Conservation (phyloP, 768 basidiomycete species). For the Lyophyllum shimeji region DNA sequence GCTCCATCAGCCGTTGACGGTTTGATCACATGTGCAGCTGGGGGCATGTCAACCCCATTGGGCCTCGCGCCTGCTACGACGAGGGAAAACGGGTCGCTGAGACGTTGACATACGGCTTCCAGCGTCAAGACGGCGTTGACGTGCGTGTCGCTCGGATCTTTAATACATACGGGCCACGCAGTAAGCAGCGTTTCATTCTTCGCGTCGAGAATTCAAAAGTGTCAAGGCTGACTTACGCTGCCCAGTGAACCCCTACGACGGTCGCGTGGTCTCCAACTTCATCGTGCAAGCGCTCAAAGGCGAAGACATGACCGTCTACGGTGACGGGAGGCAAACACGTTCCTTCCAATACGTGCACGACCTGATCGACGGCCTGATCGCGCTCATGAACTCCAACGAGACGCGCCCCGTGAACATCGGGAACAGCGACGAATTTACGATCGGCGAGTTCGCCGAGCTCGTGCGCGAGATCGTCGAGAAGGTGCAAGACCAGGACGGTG, state of each 20-base stretch:
- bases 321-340: slow-evolving; percentile 90
- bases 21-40: slow-evolving; percentile 51
- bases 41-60: slow-evolving; percentile 99
- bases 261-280: slow-evolving; percentile 98
- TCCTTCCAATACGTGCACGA: slow-evolving; percentile 99
- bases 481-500: slow-evolving; percentile 84
- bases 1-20: slow-evolving; percentile 4
- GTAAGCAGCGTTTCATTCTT: slow-evolving; percentile 41
- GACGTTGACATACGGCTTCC: slow-evolving; percentile 95
- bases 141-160: slow-evolving; percentile 98
- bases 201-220: background rate
- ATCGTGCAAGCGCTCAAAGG: slow-evolving; percentile 96
- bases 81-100: slow-evolving; percentile 99
- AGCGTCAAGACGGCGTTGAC: slow-evolving; percentile 91
- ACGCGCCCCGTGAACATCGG: slow-evolving; percentile 96
- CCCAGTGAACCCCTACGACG: slow-evolving; percentile 93
- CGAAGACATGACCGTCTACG: slow-evolving; percentile 96
- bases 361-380: slow-evolving; percentile 89
- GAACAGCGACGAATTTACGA: slow-evolving; percentile 93
- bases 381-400: slow-evolving; percentile 94
- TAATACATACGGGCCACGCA: slow-evolving; percentile 91
- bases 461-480: slow-evolving; percentile 92
- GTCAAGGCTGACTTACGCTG: slow-evolving; percentile 24
- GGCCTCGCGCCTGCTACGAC: slow-evolving; percentile 98
- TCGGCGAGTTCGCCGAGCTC: slow-evolving; percentile 89